phyloP scores from a whole-genome alignment of 2,329 filamentous ascomycete genomes.

The Penicillium sp. region DNA sequence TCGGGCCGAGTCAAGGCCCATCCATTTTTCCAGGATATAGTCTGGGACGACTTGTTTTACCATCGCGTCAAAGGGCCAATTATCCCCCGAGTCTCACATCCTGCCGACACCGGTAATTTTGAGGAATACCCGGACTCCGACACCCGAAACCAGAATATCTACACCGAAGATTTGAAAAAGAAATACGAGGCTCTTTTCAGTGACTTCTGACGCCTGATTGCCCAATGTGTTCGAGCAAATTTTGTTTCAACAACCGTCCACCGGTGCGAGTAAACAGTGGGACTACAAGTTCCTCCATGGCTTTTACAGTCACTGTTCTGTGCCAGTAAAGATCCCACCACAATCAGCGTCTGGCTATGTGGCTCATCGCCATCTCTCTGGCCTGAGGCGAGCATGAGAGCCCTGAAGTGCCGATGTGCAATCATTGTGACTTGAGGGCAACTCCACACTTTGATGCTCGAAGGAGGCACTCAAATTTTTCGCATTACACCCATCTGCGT shows the following conservation, averaged over 20 bases:
- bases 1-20: constrained; percentile 59
- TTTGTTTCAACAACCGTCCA: constrained; percentile 9
- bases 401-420: too few relatives aligned
- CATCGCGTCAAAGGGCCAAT: constrained; percentile 60
- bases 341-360: too few relatives aligned
- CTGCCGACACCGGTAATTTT: constrained; percentile 63
- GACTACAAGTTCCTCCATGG: not conserved
- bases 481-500: too few relatives aligned
- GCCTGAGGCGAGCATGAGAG: too few relatives aligned
- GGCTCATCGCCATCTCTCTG: too few relatives aligned
- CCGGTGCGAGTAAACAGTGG: not conserved
- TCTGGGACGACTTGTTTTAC: constrained; percentile 63
- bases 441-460: too few relatives aligned
- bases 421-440: too few relatives aligned
- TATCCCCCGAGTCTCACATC: constrained; percentile 58
- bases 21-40: constrained; percentile 59
- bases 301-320: too few relatives aligned
- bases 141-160: constrained; percentile 49
- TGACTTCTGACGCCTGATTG: constrained; percentile 52
- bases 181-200: constrained; percentile 60
- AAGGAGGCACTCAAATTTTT: too few relatives aligned
- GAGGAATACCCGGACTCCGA: constrained; percentile 63
- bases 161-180: constrained; percentile 59
- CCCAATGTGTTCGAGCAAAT: not conserved
- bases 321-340: too few relatives aligned